Percentiles rank a stretch among this genome's conserved stretches.
Conservation (phyloP, 805 yeast species). For the Candida taoyuanica region DNA sequence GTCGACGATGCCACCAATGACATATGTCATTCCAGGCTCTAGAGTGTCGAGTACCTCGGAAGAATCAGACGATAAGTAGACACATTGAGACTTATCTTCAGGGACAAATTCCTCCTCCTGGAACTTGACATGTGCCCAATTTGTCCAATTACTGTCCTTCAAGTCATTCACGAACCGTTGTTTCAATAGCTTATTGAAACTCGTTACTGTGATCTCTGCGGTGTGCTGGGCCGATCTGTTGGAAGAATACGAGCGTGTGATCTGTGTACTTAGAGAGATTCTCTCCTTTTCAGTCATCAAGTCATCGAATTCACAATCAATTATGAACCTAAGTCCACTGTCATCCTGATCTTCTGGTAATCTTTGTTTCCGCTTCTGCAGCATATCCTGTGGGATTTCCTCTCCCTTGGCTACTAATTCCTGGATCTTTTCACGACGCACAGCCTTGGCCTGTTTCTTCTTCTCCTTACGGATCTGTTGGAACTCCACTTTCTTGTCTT, state of each 20-base stretch:
- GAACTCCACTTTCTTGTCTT: constrained; percentile 58
- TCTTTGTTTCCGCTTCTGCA: constrained; percentile 32
- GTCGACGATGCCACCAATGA: constrained; percentile 95
- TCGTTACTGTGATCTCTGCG: constrained; percentile 55
- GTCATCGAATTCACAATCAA: constrained; percentile 91
- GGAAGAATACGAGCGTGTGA: constrained; percentile 77
- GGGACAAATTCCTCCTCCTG: constrained; percentile 26
- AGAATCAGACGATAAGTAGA: constrained; percentile 86
- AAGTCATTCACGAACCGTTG: constrained; percentile 63
- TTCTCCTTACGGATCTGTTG: constrained; percentile 49
- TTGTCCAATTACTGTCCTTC: constrained; percentile 45
- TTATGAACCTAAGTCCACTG: constrained; percentile 51
- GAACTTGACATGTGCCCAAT: constrained; percentile 67
- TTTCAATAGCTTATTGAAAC: constrained; percentile 62
- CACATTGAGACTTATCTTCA: constrained; percentile 37
- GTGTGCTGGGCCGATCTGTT: constrained; percentile 57
- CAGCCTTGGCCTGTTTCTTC: constrained; percentile 42
- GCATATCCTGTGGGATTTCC: constrained; percentile 34
- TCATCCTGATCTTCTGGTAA: constrained; percentile 39
- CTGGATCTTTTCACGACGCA: constrained; percentile 35
- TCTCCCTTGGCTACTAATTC: constrained; percentile 35
- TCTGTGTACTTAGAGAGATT: constrained; percentile 70
- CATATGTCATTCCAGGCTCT: constrained; percentile 68
- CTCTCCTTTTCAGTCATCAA: constrained; percentile 73
- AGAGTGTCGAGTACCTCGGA: constrained; percentile 60